A percentile compares a stretch with the other conserved stretches of the same genome.
Evolutionary conservation across 371 early-diverging fungal genomes (phyloP).

Genomic region (Mortierella polycephala): DNA sequence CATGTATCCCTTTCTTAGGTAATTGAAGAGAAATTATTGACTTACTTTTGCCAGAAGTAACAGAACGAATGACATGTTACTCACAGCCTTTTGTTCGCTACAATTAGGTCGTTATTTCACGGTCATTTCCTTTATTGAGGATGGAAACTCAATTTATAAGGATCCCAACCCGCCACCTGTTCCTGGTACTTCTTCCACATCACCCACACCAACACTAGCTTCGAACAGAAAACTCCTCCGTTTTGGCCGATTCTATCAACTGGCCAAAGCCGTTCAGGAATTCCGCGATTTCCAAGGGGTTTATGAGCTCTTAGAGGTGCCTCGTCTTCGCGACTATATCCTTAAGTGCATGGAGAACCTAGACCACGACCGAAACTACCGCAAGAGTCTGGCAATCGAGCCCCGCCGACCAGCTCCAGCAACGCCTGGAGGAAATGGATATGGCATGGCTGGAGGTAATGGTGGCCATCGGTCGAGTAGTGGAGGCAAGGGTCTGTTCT

Average conservation of each 20-base stretch:
- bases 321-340: constrained; percentile 33
- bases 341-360: constrained; percentile 32
- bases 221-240: constrained; percentile 30
- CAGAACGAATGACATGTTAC: too few species aligned
- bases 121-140: constrained; percentile 92
- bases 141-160: constrained; percentile 83
- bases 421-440: constrained; percentile 1
- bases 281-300: constrained; percentile 37
- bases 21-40: not conserved
- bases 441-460: not conserved
- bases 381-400: constrained; percentile 45
- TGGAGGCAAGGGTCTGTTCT: constrained; percentile 24
- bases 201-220: constrained; percentile 10
- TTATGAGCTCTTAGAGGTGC: constrained; percentile 49
- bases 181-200: not conserved
- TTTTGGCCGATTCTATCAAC: constrained; percentile 35
- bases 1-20: constrained; percentile 91
- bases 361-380: constrained; percentile 39
- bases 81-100: not conserved
- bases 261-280: constrained; percentile 37
- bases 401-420: constrained; percentile 29
- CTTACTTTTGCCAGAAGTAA: not conserved
- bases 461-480: constrained; percentile 15
- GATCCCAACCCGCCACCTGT: constrained; percentile 14
- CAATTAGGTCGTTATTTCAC: constrained; percentile 70